Evolutionary conservation across 1,284 basidiomycete genomes (phyloP), one percentile per base, ranked within the genome.

Genomic region (Sanguinoderma infundibulare): DNA sequence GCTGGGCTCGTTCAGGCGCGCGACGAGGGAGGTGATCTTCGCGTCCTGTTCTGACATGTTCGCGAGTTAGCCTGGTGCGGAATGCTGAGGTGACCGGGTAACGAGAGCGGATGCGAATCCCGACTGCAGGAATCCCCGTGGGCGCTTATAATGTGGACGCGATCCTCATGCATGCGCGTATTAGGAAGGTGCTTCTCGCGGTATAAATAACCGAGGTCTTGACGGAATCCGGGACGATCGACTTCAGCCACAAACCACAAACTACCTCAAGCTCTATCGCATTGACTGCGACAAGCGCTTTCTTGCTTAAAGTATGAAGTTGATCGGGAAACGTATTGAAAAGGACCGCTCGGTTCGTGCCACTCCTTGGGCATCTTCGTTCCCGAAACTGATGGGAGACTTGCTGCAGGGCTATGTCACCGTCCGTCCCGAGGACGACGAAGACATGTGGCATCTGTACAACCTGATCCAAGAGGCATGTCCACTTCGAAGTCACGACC

Each of bases 361-460:
- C 57, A 46, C 47, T 60, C 50, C 36, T 50, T 36, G 44, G 58
- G 47, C 46, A 59, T 52, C 38, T 49, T 12, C 5, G 30, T 24
- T 44, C 8, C 22, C 10, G 5, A 12, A 24, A 55, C 14, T 34
- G 38, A 59, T 6, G 15, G 59, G 63, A 38, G 57, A 22, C 17
- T 10, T 36, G 24, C n/a, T 12, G 9, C 71, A 95, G 90, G 96
- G 96, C 26, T 87, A 94, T 83, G 91, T 97, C 66, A 93, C 87
- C n/a, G 82, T 98, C 44, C 86, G 92, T 55, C 94, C 95, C 28
- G 92, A 98, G 75, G 94, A 97, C 71, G 94, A 98, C 70, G 98
- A 99, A 78, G 98, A 99, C 77, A 98, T 99, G 91, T 99, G 97
- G 94, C 97, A 99, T 81, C 83, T 98, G n/a, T 98, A 98, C 78